Evolutionary conservation across 257 asterid genomes (phyloP).

Genomic region (Solanum sejunctum): DNA sequence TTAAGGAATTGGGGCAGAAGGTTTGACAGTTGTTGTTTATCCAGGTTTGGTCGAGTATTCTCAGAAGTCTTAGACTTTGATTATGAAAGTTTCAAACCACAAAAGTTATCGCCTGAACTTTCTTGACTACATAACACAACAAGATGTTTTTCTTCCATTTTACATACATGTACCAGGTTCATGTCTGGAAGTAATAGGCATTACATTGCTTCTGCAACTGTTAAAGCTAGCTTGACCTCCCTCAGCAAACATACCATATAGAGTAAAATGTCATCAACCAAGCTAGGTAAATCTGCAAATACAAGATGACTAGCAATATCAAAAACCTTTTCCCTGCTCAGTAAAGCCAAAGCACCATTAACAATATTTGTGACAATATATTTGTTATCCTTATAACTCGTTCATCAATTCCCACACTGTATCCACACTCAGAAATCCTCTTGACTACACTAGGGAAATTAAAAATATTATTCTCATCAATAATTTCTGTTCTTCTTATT

Average conservation of each 20-base stretch:
- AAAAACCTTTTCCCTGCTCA: slow-evolving; percentile 29
- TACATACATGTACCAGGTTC: too few species aligned
- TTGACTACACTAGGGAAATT: slow-evolving; percentile 36
- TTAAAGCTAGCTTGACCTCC: too few species aligned
- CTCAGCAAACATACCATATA: slow-evolving; percentile 63
- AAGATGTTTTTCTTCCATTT: too few species aligned
- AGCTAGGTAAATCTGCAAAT: slow-evolving; percentile 36
- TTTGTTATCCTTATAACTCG: slow-evolving; percentile 52
- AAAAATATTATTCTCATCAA: too few species aligned
- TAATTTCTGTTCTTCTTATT: too few species aligned
- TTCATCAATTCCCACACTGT: slow-evolving; percentile 46
- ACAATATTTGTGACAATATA: slow-evolving; percentile 50
- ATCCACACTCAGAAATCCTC: slow-evolving; percentile 45
- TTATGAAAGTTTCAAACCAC: too few species aligned
- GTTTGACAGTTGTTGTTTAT: slow-evolving; percentile 10
- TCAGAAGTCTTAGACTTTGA: background rate
- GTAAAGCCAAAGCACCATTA: slow-evolving; percentile 49
- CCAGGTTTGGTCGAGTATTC: slow-evolving; percentile 10
- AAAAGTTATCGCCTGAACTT: too few species aligned
- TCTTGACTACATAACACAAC: too few species aligned
- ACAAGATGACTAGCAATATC: slow-evolving; percentile 16
- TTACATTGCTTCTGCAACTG: too few species aligned
- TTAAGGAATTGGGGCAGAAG: slow-evolving; percentile 2
- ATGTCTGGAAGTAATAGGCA: too few species aligned
- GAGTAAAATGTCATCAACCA: slow-evolving; percentile 47